phyloP scores from a whole-genome alignment of 371 early-diverging fungal genomes.

The Mortierella sp. region DNA sequence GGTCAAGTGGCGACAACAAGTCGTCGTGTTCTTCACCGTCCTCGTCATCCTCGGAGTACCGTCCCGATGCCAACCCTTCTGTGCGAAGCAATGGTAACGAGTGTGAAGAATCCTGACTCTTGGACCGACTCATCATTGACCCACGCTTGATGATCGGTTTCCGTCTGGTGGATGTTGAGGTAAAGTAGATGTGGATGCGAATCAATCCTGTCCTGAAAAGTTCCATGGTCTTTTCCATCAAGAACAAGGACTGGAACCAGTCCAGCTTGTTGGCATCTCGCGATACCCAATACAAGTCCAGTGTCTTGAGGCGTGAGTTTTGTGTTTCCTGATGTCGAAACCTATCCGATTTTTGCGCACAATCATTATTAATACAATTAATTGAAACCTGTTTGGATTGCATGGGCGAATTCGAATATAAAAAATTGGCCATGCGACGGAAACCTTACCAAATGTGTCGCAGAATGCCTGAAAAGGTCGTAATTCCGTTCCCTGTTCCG shows the following conservation, averaged over 20 bases:
- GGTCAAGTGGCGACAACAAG: slow-evolving; percentile 41
- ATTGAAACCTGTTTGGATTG: slow-evolving; percentile 45
- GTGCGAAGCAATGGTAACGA: slow-evolving; percentile 1
- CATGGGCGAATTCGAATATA: slow-evolving; percentile 4
- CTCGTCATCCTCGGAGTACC: slow-evolving; percentile 53
- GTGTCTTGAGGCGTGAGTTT: slow-evolving; percentile 43
- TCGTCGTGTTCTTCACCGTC: slow-evolving; percentile 44
- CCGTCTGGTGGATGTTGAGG: slow-evolving; percentile 19
- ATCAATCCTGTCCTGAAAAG: slow-evolving; percentile 56
- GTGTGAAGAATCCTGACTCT: neutral
- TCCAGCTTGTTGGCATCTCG: slow-evolving; percentile 54
- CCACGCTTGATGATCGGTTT: neutral
- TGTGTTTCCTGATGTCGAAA: slow-evolving; percentile 58
- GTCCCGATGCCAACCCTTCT: neutral
- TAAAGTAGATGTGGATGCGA: slow-evolving; percentile 57
- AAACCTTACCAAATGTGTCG: slow-evolving; percentile 75
- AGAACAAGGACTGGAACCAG: slow-evolving; percentile 55
- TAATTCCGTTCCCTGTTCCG: slow-evolving; percentile 89
- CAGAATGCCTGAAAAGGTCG: slow-evolving; percentile 83
- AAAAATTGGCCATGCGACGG: slow-evolving; percentile 19
- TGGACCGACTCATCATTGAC: slow-evolving; percentile 5
- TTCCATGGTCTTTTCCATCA: slow-evolving; percentile 56
- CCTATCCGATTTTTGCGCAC: slow-evolving; percentile 19
- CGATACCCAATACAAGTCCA: slow-evolving; percentile 56
- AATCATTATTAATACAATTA: slow-evolving; percentile 58